Base-by-base conservation (phyloP, 257 asterid genomes). In the Salvia miltiorrhiza region DNA sequence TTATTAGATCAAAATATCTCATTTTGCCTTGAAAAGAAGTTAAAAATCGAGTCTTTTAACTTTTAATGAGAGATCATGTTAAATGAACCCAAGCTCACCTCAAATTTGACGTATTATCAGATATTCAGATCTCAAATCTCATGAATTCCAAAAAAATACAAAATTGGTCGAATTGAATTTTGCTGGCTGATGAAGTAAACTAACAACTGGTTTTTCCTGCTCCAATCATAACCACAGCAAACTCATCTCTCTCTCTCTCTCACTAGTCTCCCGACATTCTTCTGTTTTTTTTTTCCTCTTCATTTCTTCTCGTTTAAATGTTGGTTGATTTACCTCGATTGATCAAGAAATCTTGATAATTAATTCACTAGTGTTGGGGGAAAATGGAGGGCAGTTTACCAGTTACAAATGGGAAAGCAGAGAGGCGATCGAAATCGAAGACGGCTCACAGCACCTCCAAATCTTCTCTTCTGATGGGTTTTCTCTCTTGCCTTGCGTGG, bases 401-500 rank as follows among this genome's bases (percentile, higher is more conserved):
- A 35, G 77, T 81, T 45, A 76, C 88, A 52, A 35, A 73, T 49
- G 49, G 82, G 59, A 90, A 86, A 83, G 82, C 87, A 20, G 93
- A 85, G 43, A 77, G 89, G 85, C 90, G 98, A 80, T 90, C 86
- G 66, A 93, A 93, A 81, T 82, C 92, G 7, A 93, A 85, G 86
- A 60, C 73, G 52, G 11, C 9, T 60, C 86, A 77, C 24, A 82
- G 21, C 76, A 75, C 95, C 44, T 83, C 96, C 26, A 88, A 84
- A 77, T 81, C 95, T 56, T 87, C 95, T 35, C 75, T 93, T 11
- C 58, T 93, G 2, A 26, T 93, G 89, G 88, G 84, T 14, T 87
- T 93, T 69, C 70, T 90, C 57, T 88, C 97, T 43, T 90, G 97
- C 83, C 67, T 93, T 61, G 97, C 96, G 60, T 93, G 99, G 97